Evolutionary conservation across 345 rosid genomes (phyloP).

Genomic region (Hibiscus mutabilis): DNA sequence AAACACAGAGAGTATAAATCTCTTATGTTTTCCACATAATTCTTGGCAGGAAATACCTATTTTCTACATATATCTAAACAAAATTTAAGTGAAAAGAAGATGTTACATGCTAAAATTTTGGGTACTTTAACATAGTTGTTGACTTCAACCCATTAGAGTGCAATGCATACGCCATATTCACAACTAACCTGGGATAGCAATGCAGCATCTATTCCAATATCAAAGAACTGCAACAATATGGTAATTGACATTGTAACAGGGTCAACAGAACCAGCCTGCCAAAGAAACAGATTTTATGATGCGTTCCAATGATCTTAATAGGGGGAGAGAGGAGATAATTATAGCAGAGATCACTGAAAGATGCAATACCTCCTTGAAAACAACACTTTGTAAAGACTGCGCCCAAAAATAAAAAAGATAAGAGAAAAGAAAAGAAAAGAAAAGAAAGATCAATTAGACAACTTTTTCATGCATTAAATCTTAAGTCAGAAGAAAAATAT

Average conservation of each 20-base stretch:
- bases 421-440: not conserved
- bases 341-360: conserved; percentile 4
- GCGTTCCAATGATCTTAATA: not conserved
- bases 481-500: not conserved
- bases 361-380: conserved; percentile 79
- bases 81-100: too few relatives aligned
- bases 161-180: not conserved
- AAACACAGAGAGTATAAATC: too few relatives aligned
- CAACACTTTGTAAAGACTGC: conserved; percentile 97
- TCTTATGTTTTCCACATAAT: too few relatives aligned
- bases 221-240: conserved; percentile 84
- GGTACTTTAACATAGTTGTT: not conserved
- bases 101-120: too few relatives aligned
- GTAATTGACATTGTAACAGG: conserved; percentile 87
- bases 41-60: too few relatives aligned
- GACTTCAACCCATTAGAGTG: not conserved
- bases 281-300: conserved; percentile 22
- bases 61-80: too few relatives aligned
- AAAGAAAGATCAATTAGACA: conserved; percentile 20
- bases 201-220: conserved; percentile 85
- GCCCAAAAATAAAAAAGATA: conserved; percentile 7
- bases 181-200: conserved; percentile 78
- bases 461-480: conserved; percentile 5
- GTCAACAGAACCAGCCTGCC: conserved; percentile 91
- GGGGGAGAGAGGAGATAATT: not conserved